These are phyloP conservation scores for Thuidium tamariscinum DNA, from an alignment of 225 moss, liverwort and hornwort species.

Conservation along the genomic window DNA sequence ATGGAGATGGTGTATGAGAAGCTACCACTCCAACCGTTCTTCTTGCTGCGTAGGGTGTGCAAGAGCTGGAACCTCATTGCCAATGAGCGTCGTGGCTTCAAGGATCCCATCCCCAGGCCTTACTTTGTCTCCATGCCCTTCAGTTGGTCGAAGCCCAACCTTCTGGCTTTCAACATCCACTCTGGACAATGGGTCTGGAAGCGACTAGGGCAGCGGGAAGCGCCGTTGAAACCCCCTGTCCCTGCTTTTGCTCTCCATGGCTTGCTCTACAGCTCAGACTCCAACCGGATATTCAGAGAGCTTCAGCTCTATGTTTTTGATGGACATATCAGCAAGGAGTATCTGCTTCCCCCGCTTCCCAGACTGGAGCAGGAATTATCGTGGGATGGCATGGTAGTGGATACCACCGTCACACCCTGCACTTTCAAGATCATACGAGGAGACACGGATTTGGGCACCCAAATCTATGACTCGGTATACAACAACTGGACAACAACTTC, in stretches of 20 bases:
- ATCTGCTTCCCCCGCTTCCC: constrained; percentile 15
- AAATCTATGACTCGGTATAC: constrained; percentile 4
- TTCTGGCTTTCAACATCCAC: constrained; percentile 7
- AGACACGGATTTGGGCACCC: constrained; percentile 6
- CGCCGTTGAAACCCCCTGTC: constrained; percentile 3
- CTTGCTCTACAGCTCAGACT: constrained; percentile 16
- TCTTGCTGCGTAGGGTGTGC: constrained; percentile 16
- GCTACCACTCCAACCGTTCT: constrained; percentile 15
- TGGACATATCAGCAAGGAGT: constrained; percentile 5
- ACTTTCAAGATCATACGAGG: constrained; percentile 20
- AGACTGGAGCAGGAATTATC: constrained; percentile 1
- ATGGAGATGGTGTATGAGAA: constrained; percentile 17
- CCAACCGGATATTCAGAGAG: not conserved
- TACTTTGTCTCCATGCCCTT: constrained; percentile 29
- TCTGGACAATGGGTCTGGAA: constrained; percentile 18
- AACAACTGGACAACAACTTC: not conserved
- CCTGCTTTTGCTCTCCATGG: constrained; percentile 16
- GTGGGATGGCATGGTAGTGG: constrained; percentile 31
- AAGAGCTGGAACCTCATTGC: constrained; percentile 23
- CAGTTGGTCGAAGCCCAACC: constrained; percentile 10
- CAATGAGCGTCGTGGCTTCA: constrained; percentile 6
- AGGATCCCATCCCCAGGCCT: constrained; percentile 19
- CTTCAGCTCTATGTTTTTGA: constrained; percentile 17
- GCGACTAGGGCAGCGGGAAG: not conserved
- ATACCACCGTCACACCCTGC: not conserved